phyloP scores from a whole-genome alignment of 805 yeast species.

The Sugiyamaella smithiae region DNA sequence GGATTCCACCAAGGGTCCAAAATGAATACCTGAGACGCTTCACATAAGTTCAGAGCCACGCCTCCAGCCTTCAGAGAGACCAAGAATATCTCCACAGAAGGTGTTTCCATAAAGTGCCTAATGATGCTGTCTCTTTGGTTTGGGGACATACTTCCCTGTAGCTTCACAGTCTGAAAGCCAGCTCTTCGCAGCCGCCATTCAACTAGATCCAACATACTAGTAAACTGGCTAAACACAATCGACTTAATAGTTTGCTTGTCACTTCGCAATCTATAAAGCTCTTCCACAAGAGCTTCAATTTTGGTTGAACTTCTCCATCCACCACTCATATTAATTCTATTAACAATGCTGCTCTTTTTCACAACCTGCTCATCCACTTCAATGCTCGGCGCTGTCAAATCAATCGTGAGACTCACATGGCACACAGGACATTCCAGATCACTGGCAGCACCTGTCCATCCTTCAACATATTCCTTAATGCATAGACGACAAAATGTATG shows the following conservation, averaged over 20 bases:
- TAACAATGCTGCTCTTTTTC: constrained; percentile 67
- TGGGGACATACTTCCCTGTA: constrained; percentile 98
- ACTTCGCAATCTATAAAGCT: constrained; percentile 78
- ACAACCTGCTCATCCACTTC: constrained; percentile 54
- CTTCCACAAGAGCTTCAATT: constrained; percentile 94
- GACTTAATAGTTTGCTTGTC: constrained; percentile 88
- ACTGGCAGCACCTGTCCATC: constrained; percentile 52
- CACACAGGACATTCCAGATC: constrained; percentile 91
- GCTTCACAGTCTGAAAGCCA: constrained; percentile 89
- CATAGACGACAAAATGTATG: constrained; percentile 94
- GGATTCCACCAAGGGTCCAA: constrained; percentile 99
- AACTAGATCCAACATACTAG: constrained; percentile 91
- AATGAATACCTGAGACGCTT: constrained; percentile 93
- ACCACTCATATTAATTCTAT: constrained; percentile 73
- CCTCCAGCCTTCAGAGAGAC: constrained; percentile 98
- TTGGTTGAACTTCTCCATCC: constrained; percentile 96
- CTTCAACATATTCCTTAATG: constrained; percentile 82
- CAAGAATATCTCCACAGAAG: constrained; percentile 86
- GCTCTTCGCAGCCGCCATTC: constrained; percentile 96
- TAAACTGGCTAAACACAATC: constrained; percentile 95
- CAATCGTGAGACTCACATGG: constrained; percentile 89
- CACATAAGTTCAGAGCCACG: constrained; percentile 93
- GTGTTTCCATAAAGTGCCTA: constrained; percentile 86
- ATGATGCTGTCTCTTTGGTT: constrained; percentile 90
- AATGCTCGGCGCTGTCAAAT: constrained; percentile 79